Percentiles rank a stretch among this genome's conserved stretches.
phyloP scores from a whole-genome alignment of 352 stramenopile species.

The Globisporangium emineosum region DNA sequence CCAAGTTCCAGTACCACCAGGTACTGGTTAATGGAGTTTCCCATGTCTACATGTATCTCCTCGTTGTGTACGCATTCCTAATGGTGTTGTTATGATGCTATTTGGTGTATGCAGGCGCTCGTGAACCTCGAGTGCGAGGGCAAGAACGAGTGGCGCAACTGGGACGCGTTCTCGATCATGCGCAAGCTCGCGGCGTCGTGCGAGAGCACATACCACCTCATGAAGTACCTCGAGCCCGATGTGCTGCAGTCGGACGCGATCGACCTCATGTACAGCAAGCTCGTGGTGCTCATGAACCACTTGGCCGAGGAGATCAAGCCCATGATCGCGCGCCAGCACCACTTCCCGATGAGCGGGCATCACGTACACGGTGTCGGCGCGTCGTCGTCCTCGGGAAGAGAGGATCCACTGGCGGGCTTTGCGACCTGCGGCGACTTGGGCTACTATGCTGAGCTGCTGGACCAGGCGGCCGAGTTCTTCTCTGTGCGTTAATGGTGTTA shows the following conservation, averaged over 20 bases:
- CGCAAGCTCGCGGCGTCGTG: conserved; percentile 56
- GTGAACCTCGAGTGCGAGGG: conserved; percentile 37
- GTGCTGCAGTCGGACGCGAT: conserved; percentile 53
- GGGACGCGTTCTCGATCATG: conserved; percentile 51
- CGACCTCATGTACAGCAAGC: conserved; percentile 58
- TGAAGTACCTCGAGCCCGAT: conserved; percentile 63
- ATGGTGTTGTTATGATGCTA: conserved; percentile 1
- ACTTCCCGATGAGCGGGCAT: conserved; percentile 25
- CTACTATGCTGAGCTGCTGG: conserved; percentile 72
- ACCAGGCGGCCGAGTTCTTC: conserved; percentile 77
- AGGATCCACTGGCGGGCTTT: conserved; percentile 28
- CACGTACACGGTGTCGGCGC: not conserved
- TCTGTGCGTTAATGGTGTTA: conserved; percentile 33
- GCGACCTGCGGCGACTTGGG: conserved; percentile 55
- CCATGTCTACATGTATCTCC: not conserved
- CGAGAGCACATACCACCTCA: conserved; percentile 70
- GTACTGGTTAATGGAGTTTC: conserved; percentile 11
- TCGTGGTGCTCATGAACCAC: conserved; percentile 58
- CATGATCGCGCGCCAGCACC: conserved; percentile 25
- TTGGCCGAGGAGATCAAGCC: conserved; percentile 52
- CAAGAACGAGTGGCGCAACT: conserved; percentile 44
- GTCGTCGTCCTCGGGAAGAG: not conserved
- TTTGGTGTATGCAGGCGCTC: conserved; percentile 25
- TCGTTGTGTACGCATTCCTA: not conserved
- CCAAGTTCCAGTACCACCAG: conserved; percentile 64